phyloP scores from a whole-genome alignment of 257 asterid genomes.

The Ilex aquifolium region DNA sequence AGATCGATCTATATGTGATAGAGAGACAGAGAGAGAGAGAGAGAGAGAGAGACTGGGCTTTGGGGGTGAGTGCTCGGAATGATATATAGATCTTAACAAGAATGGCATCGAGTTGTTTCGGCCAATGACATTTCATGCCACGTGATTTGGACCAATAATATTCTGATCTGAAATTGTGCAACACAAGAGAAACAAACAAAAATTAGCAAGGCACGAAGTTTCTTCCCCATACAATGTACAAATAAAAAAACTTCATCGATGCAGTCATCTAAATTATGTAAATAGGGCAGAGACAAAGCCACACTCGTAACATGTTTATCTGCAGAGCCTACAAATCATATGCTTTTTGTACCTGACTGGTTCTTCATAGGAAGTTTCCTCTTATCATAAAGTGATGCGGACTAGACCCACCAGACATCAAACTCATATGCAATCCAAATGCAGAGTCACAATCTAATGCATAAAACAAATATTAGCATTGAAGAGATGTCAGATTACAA shows the following conservation, averaged over 20 bases:
- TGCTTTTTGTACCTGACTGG: not conserved
- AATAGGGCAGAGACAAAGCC: not conserved
- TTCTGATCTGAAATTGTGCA: too few relatives aligned
- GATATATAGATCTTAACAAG: constrained; percentile 33
- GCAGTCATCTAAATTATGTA: not conserved
- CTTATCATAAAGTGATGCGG: not conserved
- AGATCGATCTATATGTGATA: not conserved
- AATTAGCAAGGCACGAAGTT: too few relatives aligned
- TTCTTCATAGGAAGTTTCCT: constrained; percentile 14
- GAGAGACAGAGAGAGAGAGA: constrained; percentile 1
- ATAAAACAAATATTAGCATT: too few relatives aligned
- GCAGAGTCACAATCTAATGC: too few relatives aligned
- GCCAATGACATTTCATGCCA: constrained; percentile 49
- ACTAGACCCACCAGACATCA: too few relatives aligned
- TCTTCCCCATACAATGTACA: too few relatives aligned
- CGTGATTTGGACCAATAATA: constrained; percentile 18
- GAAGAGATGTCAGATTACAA: too few relatives aligned
- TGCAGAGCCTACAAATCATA: too few relatives aligned
- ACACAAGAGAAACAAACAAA: too few relatives aligned
- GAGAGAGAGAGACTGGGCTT: not conserved
- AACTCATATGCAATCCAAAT: too few relatives aligned
- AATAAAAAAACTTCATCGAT: too few relatives aligned
- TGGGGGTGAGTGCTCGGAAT: not conserved
- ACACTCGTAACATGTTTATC: not conserved
- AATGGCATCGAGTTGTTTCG: constrained; percentile 30